Base-by-base conservation (phyloP, 441 rosid species). In the Croton setiger region DNA sequence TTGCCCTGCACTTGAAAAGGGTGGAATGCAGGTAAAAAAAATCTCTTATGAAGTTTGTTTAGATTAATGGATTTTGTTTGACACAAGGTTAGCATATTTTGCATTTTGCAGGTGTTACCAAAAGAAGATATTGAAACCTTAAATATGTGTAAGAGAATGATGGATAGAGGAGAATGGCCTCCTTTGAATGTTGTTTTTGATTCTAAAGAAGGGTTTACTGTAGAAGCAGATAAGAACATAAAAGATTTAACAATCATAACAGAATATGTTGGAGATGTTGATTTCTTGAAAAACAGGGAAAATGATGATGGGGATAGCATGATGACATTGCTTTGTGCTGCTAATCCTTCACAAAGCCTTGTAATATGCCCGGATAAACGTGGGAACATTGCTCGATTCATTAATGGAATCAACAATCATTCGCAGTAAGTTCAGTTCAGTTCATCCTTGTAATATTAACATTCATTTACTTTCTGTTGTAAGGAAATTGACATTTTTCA, bases 11-110 rank as follows among this genome's bases (percentile, higher is more conserved):
- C 81, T 85, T 37, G 96, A 92, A 81, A 79, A 79, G 73, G 98
- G 86, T n/a, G 98, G 96, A 60, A 92, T 90, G 96, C 96, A 92
- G 98, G 98, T 88, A 66, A 58, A 66, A 58, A 56, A n/a, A n/a
- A n/a, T n/a, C 58, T 1, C 35, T 54, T 54, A 14, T 14, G 23
- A 54, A 23, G 21, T 7, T 7, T 13, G 9, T 53, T 17, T 20
- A 11, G 14, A 53, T 20, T 53, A 53, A 21, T 53, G 55, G 55
- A n/a, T n/a, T n/a, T n/a, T n/a, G n/a, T 66, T 18, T 68, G 21
- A 9, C 58, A 73, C 15, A 23, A 12, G 44, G 49, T 15, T 63
- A 21, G 31, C 33, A 15, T 55, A 56, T n/a, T 15, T 52, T 76
- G 64, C 49, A 23, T 59, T 43, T 12, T 39, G n/a, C n/a, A 92